Evolutionary conservation across 2,329 filamentous ascomycete species (phyloP), one percentile per base, ranked within the genome.

Genomic region (Sclerotinia glacialis): DNA sequence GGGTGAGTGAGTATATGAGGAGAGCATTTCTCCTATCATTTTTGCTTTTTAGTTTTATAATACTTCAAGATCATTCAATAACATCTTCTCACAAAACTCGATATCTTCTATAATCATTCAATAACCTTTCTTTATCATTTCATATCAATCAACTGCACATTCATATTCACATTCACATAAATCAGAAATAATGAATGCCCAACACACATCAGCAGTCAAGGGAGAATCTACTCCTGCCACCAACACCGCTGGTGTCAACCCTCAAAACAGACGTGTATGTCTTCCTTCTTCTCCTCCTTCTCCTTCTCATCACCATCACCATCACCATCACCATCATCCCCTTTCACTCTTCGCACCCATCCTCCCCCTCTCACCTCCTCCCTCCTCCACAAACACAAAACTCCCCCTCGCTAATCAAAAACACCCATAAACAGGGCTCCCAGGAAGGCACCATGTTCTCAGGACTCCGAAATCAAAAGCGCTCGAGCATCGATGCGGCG

Each of bases 401-500:
- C 16, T 1, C 3, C 37, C 7, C 21, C 49, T 2, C 21, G 18
- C 28, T 64, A 44, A 62, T 34, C 18, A n/a, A 31, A 37, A n/a
- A 23, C 7, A 5, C 5, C 0, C 37, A 9, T 0, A 40, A 40
- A 52, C 46, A 71, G 67, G 50, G 62, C 26, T 74, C 71, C 5
- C 67, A 67, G 52, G 59, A 58, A 68, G 65, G 68, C 18, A 68
- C 66, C 28, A 73, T 72, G 23, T 79, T 78, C 69, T 70, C 75
- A 3, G 77, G 78, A 40, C 74, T 83, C 68, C 77, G 77, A 6
- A 76, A 74, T 37, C 80, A 81, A 73, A 83, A 83, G 69, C 77
- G 81, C 14, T 78, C 78, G 49, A 76, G 74, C 1, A 66, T 64
- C 12, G 79, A 81, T 70, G 74, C 77, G 0, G 69, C 71, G 2